These are phyloP conservation scores for Pugionium cornutum DNA, from an alignment of 345 rosid genomes.

Conservation along the genomic window DNA sequence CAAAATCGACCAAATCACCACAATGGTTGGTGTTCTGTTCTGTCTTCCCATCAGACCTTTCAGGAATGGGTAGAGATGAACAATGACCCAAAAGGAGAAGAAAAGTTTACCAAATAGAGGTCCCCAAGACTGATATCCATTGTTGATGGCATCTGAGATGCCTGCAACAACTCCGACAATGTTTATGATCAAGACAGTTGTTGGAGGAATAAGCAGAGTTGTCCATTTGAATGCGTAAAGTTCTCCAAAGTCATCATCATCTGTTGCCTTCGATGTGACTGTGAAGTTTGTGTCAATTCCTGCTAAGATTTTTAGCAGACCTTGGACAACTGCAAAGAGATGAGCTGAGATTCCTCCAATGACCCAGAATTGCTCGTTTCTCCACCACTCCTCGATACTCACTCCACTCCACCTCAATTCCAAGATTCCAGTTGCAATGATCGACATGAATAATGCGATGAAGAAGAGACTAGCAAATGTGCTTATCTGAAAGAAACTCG, in stretches of 20 bases:
- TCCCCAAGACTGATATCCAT: slow-evolving; percentile 92
- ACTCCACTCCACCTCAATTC: slow-evolving; percentile 98
- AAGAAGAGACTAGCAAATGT: slow-evolving; percentile 93
- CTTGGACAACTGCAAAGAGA: slow-evolving; percentile 88
- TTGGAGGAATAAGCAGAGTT: slow-evolving; percentile 90
- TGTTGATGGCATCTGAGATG: slow-evolving; percentile 87
- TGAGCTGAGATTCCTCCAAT: slow-evolving; percentile 97
- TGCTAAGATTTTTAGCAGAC: slow-evolving; percentile 80
- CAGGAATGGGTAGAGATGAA: slow-evolving; percentile 97
- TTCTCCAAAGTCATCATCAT: slow-evolving; percentile 90
- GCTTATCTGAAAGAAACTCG: slow-evolving; percentile 59
- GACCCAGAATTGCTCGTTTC: slow-evolving; percentile 98
- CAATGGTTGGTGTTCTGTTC: slow-evolving; percentile 94
- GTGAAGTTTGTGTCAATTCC: slow-evolving; percentile 96
- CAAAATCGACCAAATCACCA: slow-evolving; percentile 92
- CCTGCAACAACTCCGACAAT: slow-evolving; percentile 95
- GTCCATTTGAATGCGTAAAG: slow-evolving; percentile 94
- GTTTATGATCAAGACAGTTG: slow-evolving; percentile 86
- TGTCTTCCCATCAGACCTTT: slow-evolving; percentile 97
- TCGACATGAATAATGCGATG: slow-evolving; percentile 77
- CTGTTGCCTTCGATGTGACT: slow-evolving; percentile 83
- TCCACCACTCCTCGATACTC: slow-evolving; percentile 99
- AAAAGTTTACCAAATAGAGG: slow-evolving; percentile 94
- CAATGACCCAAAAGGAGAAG: slow-evolving; percentile 92
- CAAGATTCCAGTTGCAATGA: slow-evolving; percentile 81